Conservation (phyloP, 306 rosid species). For the Canavalia ensiformis region DNA sequence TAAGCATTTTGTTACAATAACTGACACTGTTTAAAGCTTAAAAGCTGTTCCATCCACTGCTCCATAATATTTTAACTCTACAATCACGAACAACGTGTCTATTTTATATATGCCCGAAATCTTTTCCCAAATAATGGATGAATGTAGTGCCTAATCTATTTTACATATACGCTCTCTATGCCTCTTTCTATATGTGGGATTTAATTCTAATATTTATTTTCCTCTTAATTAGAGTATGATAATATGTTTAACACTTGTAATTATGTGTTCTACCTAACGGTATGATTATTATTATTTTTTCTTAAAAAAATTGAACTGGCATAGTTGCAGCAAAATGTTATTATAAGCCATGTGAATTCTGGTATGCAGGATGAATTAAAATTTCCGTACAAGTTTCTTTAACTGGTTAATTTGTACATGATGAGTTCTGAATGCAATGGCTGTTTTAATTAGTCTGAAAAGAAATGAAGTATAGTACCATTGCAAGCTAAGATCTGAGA, state of each 20-base stretch:
- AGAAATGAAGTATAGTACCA: conserved; percentile 38
- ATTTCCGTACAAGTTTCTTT: conserved; percentile 41
- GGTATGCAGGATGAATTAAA: conserved; percentile 19
- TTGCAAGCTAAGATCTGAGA: conserved; percentile 44
- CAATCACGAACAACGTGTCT: background rate
- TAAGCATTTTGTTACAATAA: conserved; percentile 19
- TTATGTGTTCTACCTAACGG: conserved; percentile 14
- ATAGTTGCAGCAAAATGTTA: conserved; percentile 24
- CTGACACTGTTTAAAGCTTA: background rate
- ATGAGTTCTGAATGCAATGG: conserved; percentile 39
- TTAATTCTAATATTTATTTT: background rate
- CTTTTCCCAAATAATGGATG: background rate
- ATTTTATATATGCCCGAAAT: background rate
- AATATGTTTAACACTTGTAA: conserved; percentile 1
- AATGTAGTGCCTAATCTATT: background rate
- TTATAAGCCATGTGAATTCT: conserved; percentile 61
- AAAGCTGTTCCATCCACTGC: background rate
- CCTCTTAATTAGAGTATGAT: background rate
- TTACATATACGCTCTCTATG: background rate
- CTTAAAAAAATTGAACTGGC: background rate
- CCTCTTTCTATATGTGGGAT: background rate
- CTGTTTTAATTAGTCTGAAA: conserved; percentile 41
- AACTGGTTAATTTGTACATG: conserved; percentile 35
- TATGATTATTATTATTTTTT: background rate
- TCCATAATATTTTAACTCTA: background rate